phyloP scores from a whole-genome alignment of 2,329 filamentous ascomycete genomes.

The Paradendryphiella salina region DNA sequence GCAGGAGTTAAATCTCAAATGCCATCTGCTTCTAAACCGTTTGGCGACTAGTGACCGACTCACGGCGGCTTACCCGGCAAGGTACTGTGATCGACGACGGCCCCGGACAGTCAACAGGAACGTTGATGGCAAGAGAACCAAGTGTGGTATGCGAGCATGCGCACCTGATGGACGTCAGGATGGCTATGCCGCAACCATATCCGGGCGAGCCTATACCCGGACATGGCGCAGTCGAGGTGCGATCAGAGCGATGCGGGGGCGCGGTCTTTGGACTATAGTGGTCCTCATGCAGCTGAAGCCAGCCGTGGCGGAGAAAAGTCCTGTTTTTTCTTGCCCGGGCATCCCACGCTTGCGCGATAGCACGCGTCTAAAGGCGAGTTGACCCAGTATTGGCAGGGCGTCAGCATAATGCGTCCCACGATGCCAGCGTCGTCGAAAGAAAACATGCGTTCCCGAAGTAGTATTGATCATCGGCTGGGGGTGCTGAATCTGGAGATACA shows the following conservation, averaged over 20 bases:
- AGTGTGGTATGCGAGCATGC: constrained; percentile 4
- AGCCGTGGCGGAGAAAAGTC: neutral
- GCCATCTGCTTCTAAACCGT: constrained; percentile 24
- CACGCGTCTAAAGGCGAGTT: neutral
- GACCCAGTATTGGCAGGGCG: constrained; percentile 4
- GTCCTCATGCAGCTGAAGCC: neutral
- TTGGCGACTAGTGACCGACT: constrained; percentile 28
- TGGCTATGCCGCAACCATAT: constrained; percentile 3
- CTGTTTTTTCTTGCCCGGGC: neutral
- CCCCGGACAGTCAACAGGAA: constrained; percentile 9
- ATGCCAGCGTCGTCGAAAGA: constrained; percentile 17
- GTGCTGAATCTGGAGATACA: constrained; percentile 19
- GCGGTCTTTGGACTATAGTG: too few species aligned
- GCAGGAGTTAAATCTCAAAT: constrained; percentile 22
- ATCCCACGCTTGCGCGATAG: neutral
- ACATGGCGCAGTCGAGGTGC: constrained; percentile 1
- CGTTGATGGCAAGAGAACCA: constrained; percentile 4
- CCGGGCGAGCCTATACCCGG: neutral
- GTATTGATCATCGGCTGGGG: constrained; percentile 30
- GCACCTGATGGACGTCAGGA: constrained; percentile 1
- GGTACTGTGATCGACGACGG: constrained; percentile 21
- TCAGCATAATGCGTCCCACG: constrained; percentile 10
- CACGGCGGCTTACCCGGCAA: constrained; percentile 33
- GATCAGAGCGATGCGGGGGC: neutral
- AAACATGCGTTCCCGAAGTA: constrained; percentile 10